Conservation (phyloP, 2,329 filamentous ascomycete genomes). For the Beauveria rudraprayagi region DNA sequence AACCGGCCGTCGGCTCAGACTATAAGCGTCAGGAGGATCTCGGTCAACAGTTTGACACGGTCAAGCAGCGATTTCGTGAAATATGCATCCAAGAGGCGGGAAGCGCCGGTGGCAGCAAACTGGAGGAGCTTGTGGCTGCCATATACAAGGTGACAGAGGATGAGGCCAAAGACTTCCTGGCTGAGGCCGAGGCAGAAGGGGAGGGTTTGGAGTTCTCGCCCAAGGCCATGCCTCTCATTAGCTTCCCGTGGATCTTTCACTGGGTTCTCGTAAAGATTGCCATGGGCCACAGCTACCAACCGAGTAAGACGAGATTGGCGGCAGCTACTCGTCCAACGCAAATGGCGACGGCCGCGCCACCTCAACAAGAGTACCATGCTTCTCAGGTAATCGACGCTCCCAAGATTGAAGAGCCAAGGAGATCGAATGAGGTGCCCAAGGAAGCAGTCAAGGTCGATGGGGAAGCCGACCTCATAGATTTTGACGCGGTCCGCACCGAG, state of each 20-base stretch:
- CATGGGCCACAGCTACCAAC: conserved; percentile 18
- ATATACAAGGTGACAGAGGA: conserved; percentile 80
- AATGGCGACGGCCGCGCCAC: background rate
- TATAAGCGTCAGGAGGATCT: conserved; percentile 87
- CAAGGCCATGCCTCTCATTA: conserved; percentile 61
- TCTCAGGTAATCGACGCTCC: no score
- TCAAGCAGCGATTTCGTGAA: conserved; percentile 63
- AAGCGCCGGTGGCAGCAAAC: conserved; percentile 62
- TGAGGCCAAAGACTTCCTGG: conserved; percentile 39
- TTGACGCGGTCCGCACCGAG: background rate
- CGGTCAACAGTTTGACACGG: conserved; percentile 53
- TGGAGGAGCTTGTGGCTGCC: conserved; percentile 71
- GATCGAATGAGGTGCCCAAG: no score
- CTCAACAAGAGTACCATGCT: background rate
- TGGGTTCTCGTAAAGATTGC: conserved; percentile 39
- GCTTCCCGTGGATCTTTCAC: conserved; percentile 88
- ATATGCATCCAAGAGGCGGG: conserved; percentile 59
- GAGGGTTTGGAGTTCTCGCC: background rate
- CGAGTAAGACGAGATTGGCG: background rate
- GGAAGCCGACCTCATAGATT: background rate
- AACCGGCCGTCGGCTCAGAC: conserved; percentile 62
- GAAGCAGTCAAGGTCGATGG: background rate
- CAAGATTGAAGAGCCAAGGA: background rate
- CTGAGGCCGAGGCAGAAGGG: background rate
- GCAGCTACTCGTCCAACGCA: background rate